A percentile compares a stretch with the other conserved stretches of the same genome.
phyloP scores from a whole-genome alignment of 352 stramenopile genomes.

The Phytophthora pisi region DNA sequence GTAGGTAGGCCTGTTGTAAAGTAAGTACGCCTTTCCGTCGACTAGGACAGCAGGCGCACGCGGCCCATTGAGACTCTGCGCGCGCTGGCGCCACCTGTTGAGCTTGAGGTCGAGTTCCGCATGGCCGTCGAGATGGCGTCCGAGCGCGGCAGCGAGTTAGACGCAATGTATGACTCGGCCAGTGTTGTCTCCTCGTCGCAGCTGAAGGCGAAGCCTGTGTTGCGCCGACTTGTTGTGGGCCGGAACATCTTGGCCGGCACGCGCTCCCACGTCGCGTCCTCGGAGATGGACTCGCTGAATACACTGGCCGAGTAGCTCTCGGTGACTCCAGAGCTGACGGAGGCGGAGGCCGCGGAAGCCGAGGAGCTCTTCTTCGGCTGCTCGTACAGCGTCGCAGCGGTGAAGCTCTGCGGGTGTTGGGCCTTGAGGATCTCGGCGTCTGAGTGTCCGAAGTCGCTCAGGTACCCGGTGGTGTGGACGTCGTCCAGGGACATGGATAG shows the following conservation, averaged over 20 bases:
- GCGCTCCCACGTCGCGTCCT: slow-evolving; percentile 52
- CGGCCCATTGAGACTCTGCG: slow-evolving; percentile 36
- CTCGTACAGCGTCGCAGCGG: slow-evolving; percentile 27
- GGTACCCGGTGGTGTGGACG: slow-evolving; percentile 50
- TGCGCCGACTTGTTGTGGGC: slow-evolving; percentile 44
- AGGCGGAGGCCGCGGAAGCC: slow-evolving; percentile 25
- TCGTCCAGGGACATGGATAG: slow-evolving; percentile 84
- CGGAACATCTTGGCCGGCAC: slow-evolving; percentile 45
- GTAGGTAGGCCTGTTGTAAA: slow-evolving; percentile 2
- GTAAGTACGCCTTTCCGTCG: slow-evolving; percentile 2
- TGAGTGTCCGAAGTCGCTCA: slow-evolving; percentile 54
- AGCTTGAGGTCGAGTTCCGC: slow-evolving; percentile 52
- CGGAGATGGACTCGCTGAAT: slow-evolving; percentile 59
- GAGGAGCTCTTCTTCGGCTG: slow-evolving; percentile 33
- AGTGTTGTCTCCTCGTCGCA: slow-evolving; percentile 85
- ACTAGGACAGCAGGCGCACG: slow-evolving; percentile 33
- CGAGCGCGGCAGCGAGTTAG: slow-evolving; percentile 72
- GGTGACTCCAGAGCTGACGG: slow-evolving; percentile 6
- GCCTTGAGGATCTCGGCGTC: slow-evolving; percentile 52
- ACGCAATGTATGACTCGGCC: slow-evolving; percentile 85
- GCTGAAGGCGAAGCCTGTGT: slow-evolving; percentile 83
- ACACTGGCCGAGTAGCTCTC: slow-evolving; percentile 73
- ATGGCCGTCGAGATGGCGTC: slow-evolving; percentile 68
- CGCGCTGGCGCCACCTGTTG: slow-evolving; percentile 23
- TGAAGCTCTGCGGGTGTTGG: slow-evolving; percentile 33